Conservation (phyloP, 2,329 filamentous ascomycete species). For the Ilyonectria mors-panacis region DNA sequence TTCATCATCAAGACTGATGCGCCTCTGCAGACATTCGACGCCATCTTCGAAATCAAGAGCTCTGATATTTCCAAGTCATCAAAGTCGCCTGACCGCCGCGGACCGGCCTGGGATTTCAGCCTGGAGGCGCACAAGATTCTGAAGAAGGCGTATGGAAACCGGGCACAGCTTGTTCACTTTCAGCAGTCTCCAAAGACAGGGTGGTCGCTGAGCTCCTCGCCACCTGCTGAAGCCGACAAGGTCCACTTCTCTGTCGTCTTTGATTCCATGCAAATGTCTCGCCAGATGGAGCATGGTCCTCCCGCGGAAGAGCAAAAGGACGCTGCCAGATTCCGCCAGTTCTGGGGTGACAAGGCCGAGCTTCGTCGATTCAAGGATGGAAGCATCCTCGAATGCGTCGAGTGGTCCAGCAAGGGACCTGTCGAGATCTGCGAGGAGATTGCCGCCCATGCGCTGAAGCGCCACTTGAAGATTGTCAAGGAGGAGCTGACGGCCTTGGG, state of each 20-base stretch:
- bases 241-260: conserved; percentile 79
- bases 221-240: conserved; percentile 47
- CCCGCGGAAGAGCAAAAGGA: conserved; percentile 88
- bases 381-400: conserved; percentile 90
- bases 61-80: conserved; percentile 48
- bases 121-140: conserved; percentile 76
- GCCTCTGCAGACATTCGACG: conserved; percentile 70
- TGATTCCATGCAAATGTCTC: conserved; percentile 78
- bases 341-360: conserved; percentile 96
- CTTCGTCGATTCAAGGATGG: conserved; percentile 95
- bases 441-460: conserved; percentile 76
- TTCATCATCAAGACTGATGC: conserved; percentile 79
- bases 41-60: conserved; percentile 56
- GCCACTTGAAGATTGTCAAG: conserved; percentile 75
- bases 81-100: conserved; percentile 57
- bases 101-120: conserved; percentile 62
- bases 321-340: conserved; percentile 84
- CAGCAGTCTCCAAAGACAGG: conserved; percentile 53
- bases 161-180: conserved; percentile 78
- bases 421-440: conserved; percentile 85
- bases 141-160: conserved; percentile 80
- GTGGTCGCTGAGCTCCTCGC: conserved; percentile 49
- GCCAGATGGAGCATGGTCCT: conserved; percentile 90
- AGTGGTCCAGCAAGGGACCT: conserved; percentile 80
- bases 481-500: conserved; percentile 68